Base-by-base conservation (phyloP, 2,329 filamentous ascomycete genomes). In the Colletotrichum filicis region DNA sequence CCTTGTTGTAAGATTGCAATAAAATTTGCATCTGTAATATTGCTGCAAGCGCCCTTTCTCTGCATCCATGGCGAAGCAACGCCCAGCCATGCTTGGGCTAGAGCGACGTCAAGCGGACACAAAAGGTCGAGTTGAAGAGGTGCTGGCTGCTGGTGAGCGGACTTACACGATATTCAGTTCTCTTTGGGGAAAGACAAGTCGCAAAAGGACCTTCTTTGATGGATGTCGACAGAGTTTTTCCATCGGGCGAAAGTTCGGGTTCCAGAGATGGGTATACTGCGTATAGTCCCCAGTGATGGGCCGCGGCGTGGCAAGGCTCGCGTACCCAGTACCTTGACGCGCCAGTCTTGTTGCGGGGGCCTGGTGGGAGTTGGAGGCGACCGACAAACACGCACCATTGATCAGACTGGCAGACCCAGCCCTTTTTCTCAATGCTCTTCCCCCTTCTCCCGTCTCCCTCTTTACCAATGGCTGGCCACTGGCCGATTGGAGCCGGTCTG, bases 271-370 rank as follows among this genome's bases (percentile, higher is more conserved):
- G 57, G 46, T 5, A 42, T 16, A 32, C 30, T 4, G 30, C 9
- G 30, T 32, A 19, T 5, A 42, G 37, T 57, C 42, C 22, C 46
- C 26, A 64, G 30, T 61, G n/a, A 57, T 73, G 65, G 53, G 26
- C 65, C 65, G 61, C 59, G 66, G 52, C 61, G 65, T 74, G 73
- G 73, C 73, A 55, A 74, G 73, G 66, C 70, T 74, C 65, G 61
- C 60, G 70, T 74, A 71, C 66, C n/a, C 14, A n/a, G 53, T 73
- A 42, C 37, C 37, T 42, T 42, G 14, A 71, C 64, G 61, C 46
- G 61, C 62, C 32, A 61, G 19, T 35, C 32, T 30, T 64, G 59
- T 70, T 60, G 49, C 60, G 58, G 53, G 55, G 53, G 37, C n/a
- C n/a, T 49, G 30, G 49, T 22, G 19, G 56, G 37, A 42, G 35